phyloP scores from a whole-genome alignment of 2,329 filamentous ascomycete genomes.

The Pyrenophora graminea region DNA sequence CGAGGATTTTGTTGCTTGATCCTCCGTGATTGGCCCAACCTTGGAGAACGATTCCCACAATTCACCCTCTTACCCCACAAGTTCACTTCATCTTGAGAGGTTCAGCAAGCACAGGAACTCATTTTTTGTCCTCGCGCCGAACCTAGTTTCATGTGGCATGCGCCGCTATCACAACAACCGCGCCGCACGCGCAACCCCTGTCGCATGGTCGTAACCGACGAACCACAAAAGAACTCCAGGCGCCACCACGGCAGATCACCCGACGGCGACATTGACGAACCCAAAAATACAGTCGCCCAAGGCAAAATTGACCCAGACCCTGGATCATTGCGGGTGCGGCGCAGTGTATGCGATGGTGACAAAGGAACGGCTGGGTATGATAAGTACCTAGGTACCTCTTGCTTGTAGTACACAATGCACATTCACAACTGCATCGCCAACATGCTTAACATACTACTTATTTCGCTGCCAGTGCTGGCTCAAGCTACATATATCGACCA shows the following conservation, averaged over 20 bases:
- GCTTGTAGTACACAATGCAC: neutral
- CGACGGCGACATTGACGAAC: constrained; percentile 1
- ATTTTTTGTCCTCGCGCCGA: neutral
- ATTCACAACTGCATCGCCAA: neutral
- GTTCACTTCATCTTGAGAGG: neutral
- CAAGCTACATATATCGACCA: constrained; percentile 6
- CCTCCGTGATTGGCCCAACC: too few species aligned
- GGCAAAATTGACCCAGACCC: neutral
- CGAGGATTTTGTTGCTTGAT: too few species aligned
- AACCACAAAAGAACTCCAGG: constrained; percentile 14
- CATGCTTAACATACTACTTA: constrained; percentile 1
- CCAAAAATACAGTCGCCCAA: constrained; percentile 6
- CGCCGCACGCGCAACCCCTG: constrained; percentile 8
- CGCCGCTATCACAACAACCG: constrained; percentile 2
- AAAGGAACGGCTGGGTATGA: neutral
- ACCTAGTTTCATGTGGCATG: constrained; percentile 7
- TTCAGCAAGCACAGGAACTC: neutral
- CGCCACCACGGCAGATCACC: constrained; percentile 7
- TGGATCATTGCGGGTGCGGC: neutral
- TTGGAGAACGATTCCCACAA: too few species aligned
- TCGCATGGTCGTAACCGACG: constrained; percentile 2
- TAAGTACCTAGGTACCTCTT: neutral
- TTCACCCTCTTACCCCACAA: neutral
- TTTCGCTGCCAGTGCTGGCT: neutral
- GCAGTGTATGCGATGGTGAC: neutral